Percentiles rank a stretch among this genome's conserved stretches.
phyloP scores from a whole-genome alignment of 805 yeast genomes.

The Ascoidea rubescens region DNA sequence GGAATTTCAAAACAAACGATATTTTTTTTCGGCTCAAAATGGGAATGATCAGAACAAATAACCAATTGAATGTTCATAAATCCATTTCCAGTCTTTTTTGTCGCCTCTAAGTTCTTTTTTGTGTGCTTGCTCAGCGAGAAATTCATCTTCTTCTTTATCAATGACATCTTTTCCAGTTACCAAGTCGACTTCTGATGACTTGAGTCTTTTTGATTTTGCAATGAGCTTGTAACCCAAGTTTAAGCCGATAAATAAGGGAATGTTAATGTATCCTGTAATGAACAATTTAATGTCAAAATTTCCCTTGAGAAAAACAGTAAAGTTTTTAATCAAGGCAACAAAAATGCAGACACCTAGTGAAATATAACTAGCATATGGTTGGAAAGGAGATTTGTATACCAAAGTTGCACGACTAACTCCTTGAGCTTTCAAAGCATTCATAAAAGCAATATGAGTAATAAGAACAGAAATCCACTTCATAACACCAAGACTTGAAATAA shows the following conservation, averaged over 20 bases:
- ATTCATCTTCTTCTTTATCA: constrained; percentile 18
- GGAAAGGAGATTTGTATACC: constrained; percentile 52
- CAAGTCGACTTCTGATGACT: constrained; percentile 47
- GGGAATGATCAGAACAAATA: constrained; percentile 26
- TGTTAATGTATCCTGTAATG: constrained; percentile 68
- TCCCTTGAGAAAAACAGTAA: constrained; percentile 51
- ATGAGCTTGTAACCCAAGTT: constrained; percentile 44
- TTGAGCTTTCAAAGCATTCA: constrained; percentile 26
- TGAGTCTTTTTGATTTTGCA: constrained; percentile 32
- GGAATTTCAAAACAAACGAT: no score
- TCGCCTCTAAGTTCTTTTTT: constrained; percentile 18
- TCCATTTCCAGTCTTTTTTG: constrained; percentile 27
- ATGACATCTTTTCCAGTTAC: constrained; percentile 32
- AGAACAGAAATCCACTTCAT: constrained; percentile 21
- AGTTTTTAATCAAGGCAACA: constrained; percentile 52
- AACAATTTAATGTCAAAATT: constrained; percentile 52
- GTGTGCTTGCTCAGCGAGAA: constrained; percentile 2
- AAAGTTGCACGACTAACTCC: constrained; percentile 31
- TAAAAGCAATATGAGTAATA: constrained; percentile 18
- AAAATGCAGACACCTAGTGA: constrained; percentile 40
- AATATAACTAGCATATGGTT: constrained; percentile 53
- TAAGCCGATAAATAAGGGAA: constrained; percentile 45
- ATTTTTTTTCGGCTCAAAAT: no score
- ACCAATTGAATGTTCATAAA: constrained; percentile 32
- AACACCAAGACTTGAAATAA: constrained; percentile 19